phyloP scores from a whole-genome alignment of 306 rosid genomes.

The Bauhinia variegata region DNA sequence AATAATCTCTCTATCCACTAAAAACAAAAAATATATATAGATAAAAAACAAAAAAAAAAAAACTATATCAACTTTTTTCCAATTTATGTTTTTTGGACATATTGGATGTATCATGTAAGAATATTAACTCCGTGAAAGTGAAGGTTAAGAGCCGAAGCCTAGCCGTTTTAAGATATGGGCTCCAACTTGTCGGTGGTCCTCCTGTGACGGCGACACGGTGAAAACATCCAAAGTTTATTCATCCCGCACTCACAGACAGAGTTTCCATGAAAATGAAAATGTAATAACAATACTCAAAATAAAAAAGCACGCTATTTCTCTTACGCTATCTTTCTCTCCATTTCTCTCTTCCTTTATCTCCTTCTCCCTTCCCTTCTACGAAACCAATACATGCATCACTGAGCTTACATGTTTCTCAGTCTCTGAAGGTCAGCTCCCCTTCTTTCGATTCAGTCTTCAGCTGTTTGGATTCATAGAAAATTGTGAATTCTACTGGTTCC shows the following conservation, averaged over 20 bases:
- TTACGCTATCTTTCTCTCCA: background rate
- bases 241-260: background rate
- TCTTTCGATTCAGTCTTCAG: slow-evolving; percentile 7
- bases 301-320: slow-evolving; percentile 3
- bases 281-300: slow-evolving; percentile 40
- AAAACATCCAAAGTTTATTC: background rate
- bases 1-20: too few species aligned
- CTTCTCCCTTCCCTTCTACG: slow-evolving; percentile 59
- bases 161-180: slow-evolving; percentile 33
- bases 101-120: too few species aligned
- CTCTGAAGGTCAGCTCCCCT: slow-evolving; percentile 54
- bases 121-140: background rate
- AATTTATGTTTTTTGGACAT: too few species aligned
- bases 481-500: slow-evolving; percentile 34
- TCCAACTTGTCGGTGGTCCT: slow-evolving; percentile 59
- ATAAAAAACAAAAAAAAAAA: too few species aligned
- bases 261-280: slow-evolving; percentile 41
- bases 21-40: too few species aligned
- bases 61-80: too few species aligned
- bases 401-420: slow-evolving; percentile 44
- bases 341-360: slow-evolving; percentile 41
- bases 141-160: slow-evolving; percentile 10
- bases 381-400: slow-evolving; percentile 51
- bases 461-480: slow-evolving; percentile 28
- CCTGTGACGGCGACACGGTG: slow-evolving; percentile 32